Conservation (phyloP, 768 basidiomycete genomes). For the Russula dissimulans region DNA sequence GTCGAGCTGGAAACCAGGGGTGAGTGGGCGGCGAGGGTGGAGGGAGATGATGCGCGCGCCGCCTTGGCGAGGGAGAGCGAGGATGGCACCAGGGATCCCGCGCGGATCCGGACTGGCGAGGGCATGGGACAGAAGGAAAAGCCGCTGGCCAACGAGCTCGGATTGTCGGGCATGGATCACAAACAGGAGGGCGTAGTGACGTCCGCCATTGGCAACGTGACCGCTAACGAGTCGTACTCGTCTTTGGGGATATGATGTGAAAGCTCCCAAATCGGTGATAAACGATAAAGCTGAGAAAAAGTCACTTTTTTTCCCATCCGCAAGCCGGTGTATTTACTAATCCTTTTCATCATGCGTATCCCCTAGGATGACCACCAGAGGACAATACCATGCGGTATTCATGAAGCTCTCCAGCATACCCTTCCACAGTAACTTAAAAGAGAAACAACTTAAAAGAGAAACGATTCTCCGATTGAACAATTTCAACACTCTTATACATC, state of each 20-base stretch:
- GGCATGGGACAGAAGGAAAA: background rate
- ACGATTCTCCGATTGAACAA: background rate
- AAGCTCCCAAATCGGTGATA: background rate
- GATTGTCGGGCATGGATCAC: slow-evolving; percentile 10
- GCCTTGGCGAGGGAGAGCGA: background rate
- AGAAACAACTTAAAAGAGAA: too few species aligned
- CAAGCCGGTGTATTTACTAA: background rate
- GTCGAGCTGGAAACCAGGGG: slow-evolving; percentile 17
- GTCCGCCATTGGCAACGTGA: background rate
- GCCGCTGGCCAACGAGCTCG: background rate
- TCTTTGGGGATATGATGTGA: background rate
- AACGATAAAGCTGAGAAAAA: too few species aligned
- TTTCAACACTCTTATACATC: background rate
- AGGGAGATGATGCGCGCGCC: background rate
- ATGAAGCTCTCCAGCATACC: too few species aligned
- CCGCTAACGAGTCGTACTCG: slow-evolving; percentile 1
- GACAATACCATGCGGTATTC: too few species aligned
- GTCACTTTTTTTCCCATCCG: background rate
- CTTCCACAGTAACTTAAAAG: too few species aligned
- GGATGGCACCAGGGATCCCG: background rate
- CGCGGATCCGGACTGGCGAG: background rate
- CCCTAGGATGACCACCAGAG: too few species aligned
- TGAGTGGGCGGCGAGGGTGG: background rate
- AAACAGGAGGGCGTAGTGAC: background rate
- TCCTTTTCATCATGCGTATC: too few species aligned